Percentiles rank a stretch among this genome's conserved stretches.
Evolutionary conservation across 345 rosid species (phyloP).

Genomic region (Carallia pectinifolia): DNA sequence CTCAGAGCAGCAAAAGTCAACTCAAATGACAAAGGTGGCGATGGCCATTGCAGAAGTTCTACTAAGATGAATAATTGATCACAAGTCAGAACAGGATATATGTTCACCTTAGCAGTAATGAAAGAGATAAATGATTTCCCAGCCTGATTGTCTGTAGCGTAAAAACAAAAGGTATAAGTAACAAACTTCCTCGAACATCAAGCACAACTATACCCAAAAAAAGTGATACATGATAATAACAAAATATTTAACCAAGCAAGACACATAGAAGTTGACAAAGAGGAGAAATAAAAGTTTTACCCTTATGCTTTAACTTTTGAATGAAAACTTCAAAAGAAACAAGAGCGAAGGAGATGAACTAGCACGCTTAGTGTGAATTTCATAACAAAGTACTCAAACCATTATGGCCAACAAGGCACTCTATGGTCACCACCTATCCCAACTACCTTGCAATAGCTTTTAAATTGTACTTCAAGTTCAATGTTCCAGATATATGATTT

Average conservation of each 20-base stretch:
- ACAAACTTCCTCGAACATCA: background rate
- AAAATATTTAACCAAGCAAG: background rate
- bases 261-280: background rate
- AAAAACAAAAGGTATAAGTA: background rate
- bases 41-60: background rate
- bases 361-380: background rate
- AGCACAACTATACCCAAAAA: background rate
- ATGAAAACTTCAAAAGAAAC: background rate
- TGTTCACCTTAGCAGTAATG: slow-evolving; percentile 77
- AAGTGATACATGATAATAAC: background rate
- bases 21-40: background rate
- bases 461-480: no score
- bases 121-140: slow-evolving; percentile 71
- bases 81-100: background rate
- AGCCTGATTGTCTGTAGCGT: slow-evolving; percentile 61
- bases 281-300: background rate
- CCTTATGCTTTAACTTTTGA: no score
- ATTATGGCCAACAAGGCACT: no score
- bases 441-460: no score
- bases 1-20: slow-evolving; percentile 7
- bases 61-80: background rate
- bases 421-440: no score
- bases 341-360: background rate
- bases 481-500: no score
- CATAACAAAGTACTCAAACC: no score